Evolutionary conservation across 495 filamentous ascomycete genomes (phyloP).

Genomic region (Xylaria cubensis): DNA sequence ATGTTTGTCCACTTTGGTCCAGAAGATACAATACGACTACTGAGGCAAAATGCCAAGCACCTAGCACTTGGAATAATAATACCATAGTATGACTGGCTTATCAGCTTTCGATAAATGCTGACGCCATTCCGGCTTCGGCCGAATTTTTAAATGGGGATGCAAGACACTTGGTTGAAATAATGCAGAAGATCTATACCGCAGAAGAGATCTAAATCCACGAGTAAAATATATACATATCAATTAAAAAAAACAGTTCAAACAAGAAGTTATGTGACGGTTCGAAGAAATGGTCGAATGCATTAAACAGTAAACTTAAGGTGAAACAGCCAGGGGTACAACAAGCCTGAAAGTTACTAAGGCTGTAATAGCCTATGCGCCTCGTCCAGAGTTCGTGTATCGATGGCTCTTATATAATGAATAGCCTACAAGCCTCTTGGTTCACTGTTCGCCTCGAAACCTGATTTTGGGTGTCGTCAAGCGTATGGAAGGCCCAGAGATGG

Average conservation of each 20-base stretch:
- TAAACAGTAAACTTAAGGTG: neutral
- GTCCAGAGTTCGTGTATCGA: neutral
- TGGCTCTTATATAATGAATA: neutral
- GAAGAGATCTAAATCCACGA: too few relatives aligned
- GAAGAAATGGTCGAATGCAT: too few relatives aligned
- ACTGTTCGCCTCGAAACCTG: neutral
- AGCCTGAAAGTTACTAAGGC: neutral
- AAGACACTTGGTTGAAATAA: neutral
- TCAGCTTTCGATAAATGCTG: neutral
- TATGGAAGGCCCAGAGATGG: neutral
- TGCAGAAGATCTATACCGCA: neutral
- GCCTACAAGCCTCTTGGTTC: neutral
- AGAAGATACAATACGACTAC: too few relatives aligned
- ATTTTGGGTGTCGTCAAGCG: neutral
- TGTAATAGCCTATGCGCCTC: neutral
- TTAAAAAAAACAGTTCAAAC: too few relatives aligned
- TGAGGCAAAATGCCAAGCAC: too few relatives aligned
- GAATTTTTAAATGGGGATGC: neutral
- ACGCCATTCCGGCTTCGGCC: neutral
- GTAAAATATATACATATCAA: too few relatives aligned
- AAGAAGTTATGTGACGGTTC: too few relatives aligned
- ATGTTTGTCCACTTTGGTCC: neutral
- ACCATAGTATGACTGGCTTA: neutral
- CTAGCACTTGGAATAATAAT: too few relatives aligned
- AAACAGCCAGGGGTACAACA: neutral